Conservation (phyloP, 495 filamentous ascomycete species). For the Neurospora pannonica region DNA sequence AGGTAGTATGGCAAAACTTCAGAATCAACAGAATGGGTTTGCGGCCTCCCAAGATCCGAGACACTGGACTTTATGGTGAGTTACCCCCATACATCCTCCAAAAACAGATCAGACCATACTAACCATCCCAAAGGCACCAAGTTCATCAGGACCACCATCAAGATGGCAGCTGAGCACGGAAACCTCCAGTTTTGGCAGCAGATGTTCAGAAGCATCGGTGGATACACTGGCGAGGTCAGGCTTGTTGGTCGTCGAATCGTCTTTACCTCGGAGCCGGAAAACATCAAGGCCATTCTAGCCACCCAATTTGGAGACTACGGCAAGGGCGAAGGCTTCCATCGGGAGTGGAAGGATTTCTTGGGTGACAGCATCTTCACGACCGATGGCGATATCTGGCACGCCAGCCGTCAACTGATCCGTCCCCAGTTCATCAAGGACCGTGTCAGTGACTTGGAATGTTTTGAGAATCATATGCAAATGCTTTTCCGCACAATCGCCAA, state of each 20-base stretch:
- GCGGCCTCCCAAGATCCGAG: slow-evolving; percentile 10
- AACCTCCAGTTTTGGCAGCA: slow-evolving; percentile 53
- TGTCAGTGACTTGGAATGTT: slow-evolving; percentile 68
- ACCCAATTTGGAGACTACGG: slow-evolving; percentile 68
- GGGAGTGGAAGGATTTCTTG: slow-evolving; percentile 62
- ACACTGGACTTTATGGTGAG: slow-evolving; percentile 24
- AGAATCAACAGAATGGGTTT: slow-evolving; percentile 33
- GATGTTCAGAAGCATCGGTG: slow-evolving; percentile 31
- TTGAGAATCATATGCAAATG: slow-evolving; percentile 65
- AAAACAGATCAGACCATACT: slow-evolving; percentile 12
- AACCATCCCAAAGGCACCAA: slow-evolving; percentile 44
- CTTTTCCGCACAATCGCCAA: slow-evolving; percentile 50
- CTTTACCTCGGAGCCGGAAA: slow-evolving; percentile 68
- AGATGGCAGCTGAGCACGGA: slow-evolving; percentile 38
- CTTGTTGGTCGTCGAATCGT: slow-evolving; percentile 48
- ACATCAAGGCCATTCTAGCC: slow-evolving; percentile 77
- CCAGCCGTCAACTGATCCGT: slow-evolving; percentile 63
- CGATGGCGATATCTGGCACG: slow-evolving; percentile 67
- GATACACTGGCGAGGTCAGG: slow-evolving; percentile 50
- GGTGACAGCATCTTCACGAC: slow-evolving; percentile 75
- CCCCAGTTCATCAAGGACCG: slow-evolving; percentile 80
- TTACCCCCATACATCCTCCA: background rate
- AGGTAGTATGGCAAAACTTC: slow-evolving; percentile 17
- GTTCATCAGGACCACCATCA: slow-evolving; percentile 43
- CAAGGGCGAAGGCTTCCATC: slow-evolving; percentile 61